These are phyloP conservation scores for Cytospora piceicola DNA, from an alignment of 2,329 filamentous ascomycete species.

Conservation along the genomic window DNA sequence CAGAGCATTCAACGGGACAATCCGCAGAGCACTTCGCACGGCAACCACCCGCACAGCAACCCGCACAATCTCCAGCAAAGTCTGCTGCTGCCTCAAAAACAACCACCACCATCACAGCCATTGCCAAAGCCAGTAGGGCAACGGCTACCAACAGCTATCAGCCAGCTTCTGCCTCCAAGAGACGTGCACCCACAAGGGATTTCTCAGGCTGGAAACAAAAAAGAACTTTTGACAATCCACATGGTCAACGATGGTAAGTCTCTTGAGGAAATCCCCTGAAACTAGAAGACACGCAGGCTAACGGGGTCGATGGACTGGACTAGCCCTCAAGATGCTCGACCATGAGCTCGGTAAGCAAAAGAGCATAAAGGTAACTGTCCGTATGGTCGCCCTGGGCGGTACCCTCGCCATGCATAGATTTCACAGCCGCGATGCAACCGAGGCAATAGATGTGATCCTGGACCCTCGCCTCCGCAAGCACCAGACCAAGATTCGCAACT, in stretches of 20 bases:
- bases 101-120: too few species aligned
- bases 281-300: neutral
- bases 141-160: too few species aligned
- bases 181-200: too few species aligned
- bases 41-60: too few species aligned
- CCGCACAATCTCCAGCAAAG: too few species aligned
- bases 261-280: neutral
- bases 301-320: neutral
- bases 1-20: too few species aligned
- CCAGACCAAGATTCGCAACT: neutral
- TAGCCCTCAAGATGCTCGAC: neutral
- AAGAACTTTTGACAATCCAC: neutral
- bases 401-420: neutral
- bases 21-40: too few species aligned
- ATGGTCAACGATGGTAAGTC: neutral
- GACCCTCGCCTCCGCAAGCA: neutral
- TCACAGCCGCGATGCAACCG: neutral
- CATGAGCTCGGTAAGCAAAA: neutral
- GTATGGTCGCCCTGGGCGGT: neutral
- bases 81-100: too few species aligned
- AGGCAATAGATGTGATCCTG: neutral
- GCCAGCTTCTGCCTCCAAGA: too few species aligned
- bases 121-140: too few species aligned
- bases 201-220: too few species aligned
- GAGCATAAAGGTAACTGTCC: accelerated